Percentiles rank a stretch among this genome's conserved stretches.
Conservation (phyloP, 352 stramenopile genomes). For the Phytophthora vignae region DNA sequence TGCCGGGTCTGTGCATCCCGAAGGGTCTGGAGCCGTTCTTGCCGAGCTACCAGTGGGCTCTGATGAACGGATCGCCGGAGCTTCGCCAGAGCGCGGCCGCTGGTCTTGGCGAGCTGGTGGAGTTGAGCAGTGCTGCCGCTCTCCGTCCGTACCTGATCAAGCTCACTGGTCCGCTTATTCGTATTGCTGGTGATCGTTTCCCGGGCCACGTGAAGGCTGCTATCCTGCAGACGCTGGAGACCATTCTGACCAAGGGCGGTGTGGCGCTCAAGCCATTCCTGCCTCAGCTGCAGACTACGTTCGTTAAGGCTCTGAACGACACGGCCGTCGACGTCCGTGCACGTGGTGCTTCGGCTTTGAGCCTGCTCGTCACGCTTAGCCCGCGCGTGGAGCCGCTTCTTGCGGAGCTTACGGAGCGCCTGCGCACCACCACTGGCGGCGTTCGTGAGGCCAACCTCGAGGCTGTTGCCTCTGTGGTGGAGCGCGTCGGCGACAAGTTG, state of each 20-base stretch:
- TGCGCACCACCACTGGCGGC: constrained; percentile 66
- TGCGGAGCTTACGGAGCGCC: constrained; percentile 93
- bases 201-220: constrained; percentile 97
- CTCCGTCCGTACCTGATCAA: constrained; percentile 98
- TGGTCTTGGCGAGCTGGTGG: constrained; percentile 97
- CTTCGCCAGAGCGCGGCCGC: constrained; percentile 92
- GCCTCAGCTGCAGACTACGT: constrained; percentile 99
- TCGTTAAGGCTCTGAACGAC: constrained; percentile 99
- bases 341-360: constrained; percentile 92
- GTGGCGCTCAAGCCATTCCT: constrained; percentile 98
- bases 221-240: constrained; percentile 97
- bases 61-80: constrained; percentile 95
- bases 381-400: constrained; percentile 96
- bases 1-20: constrained; percentile 81
- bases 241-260: constrained; percentile 97
- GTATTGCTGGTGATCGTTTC: constrained; percentile 99
- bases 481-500: constrained; percentile 77
- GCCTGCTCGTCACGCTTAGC: constrained; percentile 94
- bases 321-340: constrained; percentile 92
- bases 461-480: constrained; percentile 69
- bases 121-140: constrained; percentile 86
- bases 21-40: constrained; percentile 96
- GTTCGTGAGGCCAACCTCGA: constrained; percentile 85
- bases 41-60: constrained; percentile 97
- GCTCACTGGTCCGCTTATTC: constrained; percentile 97